Conservation (phyloP, 2,329 filamentous ascomycete genomes). For the Aspergillus sp. region DNA sequence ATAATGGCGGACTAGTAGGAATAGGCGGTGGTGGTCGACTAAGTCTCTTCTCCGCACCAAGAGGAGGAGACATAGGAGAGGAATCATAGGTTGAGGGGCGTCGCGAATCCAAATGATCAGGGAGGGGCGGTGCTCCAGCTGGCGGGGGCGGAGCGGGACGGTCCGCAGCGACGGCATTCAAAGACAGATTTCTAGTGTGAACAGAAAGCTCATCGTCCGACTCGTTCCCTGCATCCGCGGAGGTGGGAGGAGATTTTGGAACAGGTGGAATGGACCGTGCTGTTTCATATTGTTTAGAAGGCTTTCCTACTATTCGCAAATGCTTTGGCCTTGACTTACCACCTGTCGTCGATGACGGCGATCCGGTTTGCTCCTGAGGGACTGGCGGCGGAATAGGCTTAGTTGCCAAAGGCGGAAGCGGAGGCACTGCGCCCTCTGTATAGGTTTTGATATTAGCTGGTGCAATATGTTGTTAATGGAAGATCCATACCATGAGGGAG, state of each 20-base stretch:
- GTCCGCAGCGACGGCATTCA: slow-evolving; percentile 35
- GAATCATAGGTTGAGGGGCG: slow-evolving; percentile 31
- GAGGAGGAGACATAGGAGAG: slow-evolving; percentile 29
- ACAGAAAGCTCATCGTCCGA: slow-evolving; percentile 79
- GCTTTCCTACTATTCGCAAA: not conserved
- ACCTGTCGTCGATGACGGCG: slow-evolving; percentile 40
- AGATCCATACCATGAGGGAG: slow-evolving; percentile 47
- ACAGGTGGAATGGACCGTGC: slow-evolving; percentile 57
- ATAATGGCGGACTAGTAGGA: slow-evolving; percentile 32
- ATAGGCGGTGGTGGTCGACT: slow-evolving; percentile 40
- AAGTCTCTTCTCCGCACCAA: slow-evolving; percentile 33
- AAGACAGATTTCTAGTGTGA: slow-evolving; percentile 41
- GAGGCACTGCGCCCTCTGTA: slow-evolving; percentile 41
- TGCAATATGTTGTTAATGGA: not conserved
- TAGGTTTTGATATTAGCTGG: not conserved
- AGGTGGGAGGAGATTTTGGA: slow-evolving; percentile 49
- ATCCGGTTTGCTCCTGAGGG: slow-evolving; percentile 27
- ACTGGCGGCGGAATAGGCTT: slow-evolving; percentile 33
- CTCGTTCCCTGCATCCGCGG: slow-evolving; percentile 70
- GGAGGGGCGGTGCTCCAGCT: slow-evolving; percentile 39
- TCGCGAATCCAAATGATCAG: slow-evolving; percentile 34
- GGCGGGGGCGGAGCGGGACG: slow-evolving; percentile 43
- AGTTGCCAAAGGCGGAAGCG: slow-evolving; percentile 36
- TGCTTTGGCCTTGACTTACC: slow-evolving; percentile 44
- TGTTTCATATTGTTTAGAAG: slow-evolving; percentile 27